A percentile compares a stretch with the other conserved stretches of the same genome.
Evolutionary conservation across 371 early-diverging fungal species (phyloP).

Genomic region (Zancudomyces culisetae): DNA sequence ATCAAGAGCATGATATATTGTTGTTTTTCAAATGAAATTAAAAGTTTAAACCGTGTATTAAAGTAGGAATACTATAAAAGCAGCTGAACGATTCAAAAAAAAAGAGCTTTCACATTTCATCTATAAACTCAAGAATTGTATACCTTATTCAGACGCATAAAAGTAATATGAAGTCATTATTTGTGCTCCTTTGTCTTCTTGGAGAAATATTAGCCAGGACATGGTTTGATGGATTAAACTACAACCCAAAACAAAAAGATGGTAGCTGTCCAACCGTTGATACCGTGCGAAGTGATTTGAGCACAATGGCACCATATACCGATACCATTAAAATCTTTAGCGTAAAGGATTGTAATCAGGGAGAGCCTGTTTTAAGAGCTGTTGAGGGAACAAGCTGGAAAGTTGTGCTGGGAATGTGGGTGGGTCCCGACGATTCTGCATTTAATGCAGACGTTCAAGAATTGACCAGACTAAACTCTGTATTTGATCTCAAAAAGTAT

Average conservation of each 20-base stretch:
- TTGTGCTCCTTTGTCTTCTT: conserved; percentile 2
- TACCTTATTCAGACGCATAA: too few relatives aligned
- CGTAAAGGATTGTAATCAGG: conserved; percentile 35
- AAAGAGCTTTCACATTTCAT: too few relatives aligned
- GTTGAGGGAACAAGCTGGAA: conserved; percentile 32
- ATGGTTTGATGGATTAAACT: conserved; percentile 31
- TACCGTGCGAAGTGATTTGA: conserved; percentile 27
- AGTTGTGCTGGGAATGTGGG: conserved; percentile 40
- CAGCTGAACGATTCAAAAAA: too few relatives aligned
- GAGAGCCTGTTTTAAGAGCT: conserved; percentile 34
- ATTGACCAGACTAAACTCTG: conserved; percentile 21
- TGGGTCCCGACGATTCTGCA: conserved; percentile 26
- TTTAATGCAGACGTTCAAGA: conserved; percentile 29
- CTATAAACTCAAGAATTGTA: too few relatives aligned
- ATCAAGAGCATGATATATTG: too few relatives aligned
- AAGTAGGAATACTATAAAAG: too few relatives aligned
- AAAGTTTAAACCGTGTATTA: too few relatives aligned
- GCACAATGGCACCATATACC: conserved; percentile 26
- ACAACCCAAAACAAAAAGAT: conserved; percentile 29
- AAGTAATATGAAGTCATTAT: neutral
- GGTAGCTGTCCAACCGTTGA: conserved; percentile 31
- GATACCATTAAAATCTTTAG: conserved; percentile 34
- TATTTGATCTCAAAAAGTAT: conserved; percentile 20
- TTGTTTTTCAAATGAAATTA: too few relatives aligned
- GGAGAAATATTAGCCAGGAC: conserved; percentile 10